These are phyloP conservation scores for Funneliformis mosseae DNA, from an alignment of 192 early-diverging fungal genomes.

Conservation along the genomic window DNA sequence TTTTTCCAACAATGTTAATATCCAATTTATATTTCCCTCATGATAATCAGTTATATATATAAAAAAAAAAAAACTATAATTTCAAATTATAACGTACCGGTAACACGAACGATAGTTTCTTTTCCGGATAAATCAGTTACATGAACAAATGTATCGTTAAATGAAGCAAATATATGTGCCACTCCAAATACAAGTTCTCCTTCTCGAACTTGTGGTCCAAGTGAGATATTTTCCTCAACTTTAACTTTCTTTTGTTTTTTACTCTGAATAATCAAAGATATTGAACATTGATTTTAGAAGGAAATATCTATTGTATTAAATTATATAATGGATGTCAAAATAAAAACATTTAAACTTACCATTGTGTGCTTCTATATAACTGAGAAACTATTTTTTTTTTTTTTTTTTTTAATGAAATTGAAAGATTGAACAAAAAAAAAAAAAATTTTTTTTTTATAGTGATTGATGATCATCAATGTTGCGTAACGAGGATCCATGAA, in stretches of 20 bases:
- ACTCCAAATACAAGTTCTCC: constrained; percentile 99
- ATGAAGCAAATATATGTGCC: constrained; percentile 98
- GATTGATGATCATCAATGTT: too few species aligned
- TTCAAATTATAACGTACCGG: constrained; percentile 67
- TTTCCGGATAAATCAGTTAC: constrained; percentile 99
- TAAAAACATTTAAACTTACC: too few species aligned
- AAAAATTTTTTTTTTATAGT: too few species aligned
- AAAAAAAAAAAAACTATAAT: neutral
- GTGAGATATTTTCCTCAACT: constrained; percentile 87
- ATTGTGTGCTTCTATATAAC: too few species aligned
- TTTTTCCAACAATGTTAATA: neutral
- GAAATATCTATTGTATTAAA: neutral
- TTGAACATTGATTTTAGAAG: neutral
- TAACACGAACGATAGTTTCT: constrained; percentile 99
- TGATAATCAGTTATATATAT: neutral
- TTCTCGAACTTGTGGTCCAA: constrained; percentile 96
- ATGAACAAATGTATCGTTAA: constrained; percentile 99
- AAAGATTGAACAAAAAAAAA: too few species aligned
- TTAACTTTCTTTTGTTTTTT: constrained; percentile 69
- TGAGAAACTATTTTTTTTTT: too few species aligned
- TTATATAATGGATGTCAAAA: too few species aligned
- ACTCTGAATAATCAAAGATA: neutral
- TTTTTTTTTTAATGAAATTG: too few species aligned
- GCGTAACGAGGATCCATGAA: too few species aligned
- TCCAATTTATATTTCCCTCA: neutral